A percentile compares a stretch with the other conserved stretches of the same genome.
Evolutionary conservation across 345 rosid genomes (phyloP).

Genomic region (Citrus reticulata): DNA sequence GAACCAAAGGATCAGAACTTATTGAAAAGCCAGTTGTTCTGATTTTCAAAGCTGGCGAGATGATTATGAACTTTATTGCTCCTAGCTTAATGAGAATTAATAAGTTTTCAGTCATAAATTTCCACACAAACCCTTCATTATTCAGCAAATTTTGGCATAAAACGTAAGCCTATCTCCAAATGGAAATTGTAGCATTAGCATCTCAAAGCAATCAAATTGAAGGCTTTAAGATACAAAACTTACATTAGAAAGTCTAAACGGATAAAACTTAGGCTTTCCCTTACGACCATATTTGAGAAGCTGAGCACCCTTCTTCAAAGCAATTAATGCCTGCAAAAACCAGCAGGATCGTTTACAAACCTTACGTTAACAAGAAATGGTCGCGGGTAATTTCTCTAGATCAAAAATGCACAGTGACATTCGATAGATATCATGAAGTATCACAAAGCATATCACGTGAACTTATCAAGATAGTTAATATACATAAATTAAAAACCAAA

Average conservation of each 20-base stretch:
- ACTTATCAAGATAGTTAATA: neutral
- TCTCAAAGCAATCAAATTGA: neutral
- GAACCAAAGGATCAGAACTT: neutral
- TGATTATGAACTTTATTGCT: neutral
- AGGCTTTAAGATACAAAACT: conserved; percentile 26
- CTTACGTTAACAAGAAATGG: neutral
- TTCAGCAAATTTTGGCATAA: conserved; percentile 8
- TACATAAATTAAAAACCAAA: neutral
- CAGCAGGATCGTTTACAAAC: neutral
- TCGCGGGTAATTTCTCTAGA: too few relatives aligned
- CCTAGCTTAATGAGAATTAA: neutral
- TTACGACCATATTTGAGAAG: conserved; percentile 93
- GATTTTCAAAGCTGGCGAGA: too few relatives aligned
- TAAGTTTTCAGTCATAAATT: neutral
- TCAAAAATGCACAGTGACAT: too few relatives aligned
- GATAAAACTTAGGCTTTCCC: conserved; percentile 92
- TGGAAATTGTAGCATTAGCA: neutral
- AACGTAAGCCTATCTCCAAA: neutral
- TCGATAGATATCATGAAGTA: neutral
- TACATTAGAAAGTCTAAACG: conserved; percentile 87
- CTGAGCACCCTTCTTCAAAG: conserved; percentile 91
- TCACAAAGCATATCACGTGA: neutral
- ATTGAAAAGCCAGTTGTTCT: too few relatives aligned
- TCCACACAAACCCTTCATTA: neutral
- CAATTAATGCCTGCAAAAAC: conserved; percentile 69